Evolutionary conservation across 345 rosid species (phyloP).

Genomic region (Salix udensis): DNA sequence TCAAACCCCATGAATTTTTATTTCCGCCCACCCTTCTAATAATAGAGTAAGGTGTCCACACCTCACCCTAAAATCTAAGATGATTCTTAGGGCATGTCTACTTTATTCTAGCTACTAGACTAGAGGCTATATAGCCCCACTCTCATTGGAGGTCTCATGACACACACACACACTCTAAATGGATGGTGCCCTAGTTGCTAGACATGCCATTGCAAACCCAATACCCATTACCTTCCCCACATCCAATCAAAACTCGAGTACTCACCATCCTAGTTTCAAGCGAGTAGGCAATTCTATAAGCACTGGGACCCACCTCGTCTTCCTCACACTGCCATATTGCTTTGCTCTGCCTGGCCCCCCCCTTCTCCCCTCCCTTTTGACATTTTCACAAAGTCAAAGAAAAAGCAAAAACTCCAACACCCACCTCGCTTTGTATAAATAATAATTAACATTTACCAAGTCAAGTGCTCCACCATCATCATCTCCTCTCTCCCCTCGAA

Average conservation of each 20-base stretch:
- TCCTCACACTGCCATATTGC: slow-evolving; percentile 12
- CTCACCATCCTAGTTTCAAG: neutral
- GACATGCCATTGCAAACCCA: neutral
- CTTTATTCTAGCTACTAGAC: slow-evolving; percentile 4
- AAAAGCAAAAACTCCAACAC: slow-evolving; percentile 24
- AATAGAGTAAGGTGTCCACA: neutral
- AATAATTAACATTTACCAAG: slow-evolving; percentile 34
- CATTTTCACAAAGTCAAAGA: slow-evolving; percentile 58
- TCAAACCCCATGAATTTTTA: too few relatives aligned
- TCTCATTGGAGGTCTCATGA: neutral
- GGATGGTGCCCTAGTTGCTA: neutral
- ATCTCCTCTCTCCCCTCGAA: slow-evolving; percentile 15
- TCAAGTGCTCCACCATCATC: slow-evolving; percentile 44
- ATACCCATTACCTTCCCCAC: neutral
- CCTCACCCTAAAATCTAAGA: neutral
- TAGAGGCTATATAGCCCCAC: slow-evolving; percentile 6
- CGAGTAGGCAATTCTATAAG: slow-evolving; percentile 10
- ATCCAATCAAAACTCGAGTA: slow-evolving; percentile 31
- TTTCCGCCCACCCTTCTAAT: neutral
- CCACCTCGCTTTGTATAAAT: slow-evolving; percentile 40
- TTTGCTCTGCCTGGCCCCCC: slow-evolving; percentile 25
- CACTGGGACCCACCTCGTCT: slow-evolving; percentile 7
- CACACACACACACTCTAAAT: neutral
- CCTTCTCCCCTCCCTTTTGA: slow-evolving; percentile 31
- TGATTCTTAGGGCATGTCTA: neutral